Conservation (phyloP, 768 basidiomycete species). For the Xerocomellus chrysenteron region DNA sequence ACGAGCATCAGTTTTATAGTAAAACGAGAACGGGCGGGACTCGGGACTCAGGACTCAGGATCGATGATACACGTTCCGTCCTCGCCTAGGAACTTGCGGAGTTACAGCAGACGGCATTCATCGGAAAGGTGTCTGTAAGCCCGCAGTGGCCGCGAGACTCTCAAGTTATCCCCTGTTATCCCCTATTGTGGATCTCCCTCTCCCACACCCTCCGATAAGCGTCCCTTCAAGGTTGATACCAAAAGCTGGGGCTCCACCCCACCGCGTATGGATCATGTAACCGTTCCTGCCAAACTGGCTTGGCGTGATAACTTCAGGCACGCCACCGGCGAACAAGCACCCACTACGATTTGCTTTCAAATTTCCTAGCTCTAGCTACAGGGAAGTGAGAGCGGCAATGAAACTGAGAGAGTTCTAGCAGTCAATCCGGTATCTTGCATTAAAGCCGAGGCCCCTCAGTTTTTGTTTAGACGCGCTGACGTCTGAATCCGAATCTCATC, state of each 20-base stretch:
- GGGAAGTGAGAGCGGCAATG: background rate
- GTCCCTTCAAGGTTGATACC: background rate
- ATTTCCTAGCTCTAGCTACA: background rate
- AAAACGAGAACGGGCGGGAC: background rate
- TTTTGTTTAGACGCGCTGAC: background rate
- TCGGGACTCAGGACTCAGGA: background rate
- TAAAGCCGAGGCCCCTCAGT: background rate
- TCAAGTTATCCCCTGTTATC: conserved; percentile 4
- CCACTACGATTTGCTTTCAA: background rate
- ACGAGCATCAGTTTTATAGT: conserved; percentile 5
- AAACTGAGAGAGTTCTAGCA: background rate
- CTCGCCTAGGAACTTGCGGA: conserved; percentile 14
- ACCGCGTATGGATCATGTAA: background rate
- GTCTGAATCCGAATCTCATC: too few relatives aligned
- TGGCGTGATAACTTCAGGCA: conserved; percentile 5
- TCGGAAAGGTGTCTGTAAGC: background rate
- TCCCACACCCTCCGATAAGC: background rate
- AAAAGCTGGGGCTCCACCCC: conserved; percentile 10
- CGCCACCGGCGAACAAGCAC: background rate
- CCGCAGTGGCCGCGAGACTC: background rate
- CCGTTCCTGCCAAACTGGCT: background rate
- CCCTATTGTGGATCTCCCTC: background rate
- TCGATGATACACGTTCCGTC: conserved; percentile 8
- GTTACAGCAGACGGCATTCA: conserved; percentile 5
- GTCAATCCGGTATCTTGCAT: background rate